These are phyloP conservation scores for Xylariaceae sp. DNA, from an alignment of 2,329 filamentous ascomycete genomes.

Conservation along the genomic window DNA sequence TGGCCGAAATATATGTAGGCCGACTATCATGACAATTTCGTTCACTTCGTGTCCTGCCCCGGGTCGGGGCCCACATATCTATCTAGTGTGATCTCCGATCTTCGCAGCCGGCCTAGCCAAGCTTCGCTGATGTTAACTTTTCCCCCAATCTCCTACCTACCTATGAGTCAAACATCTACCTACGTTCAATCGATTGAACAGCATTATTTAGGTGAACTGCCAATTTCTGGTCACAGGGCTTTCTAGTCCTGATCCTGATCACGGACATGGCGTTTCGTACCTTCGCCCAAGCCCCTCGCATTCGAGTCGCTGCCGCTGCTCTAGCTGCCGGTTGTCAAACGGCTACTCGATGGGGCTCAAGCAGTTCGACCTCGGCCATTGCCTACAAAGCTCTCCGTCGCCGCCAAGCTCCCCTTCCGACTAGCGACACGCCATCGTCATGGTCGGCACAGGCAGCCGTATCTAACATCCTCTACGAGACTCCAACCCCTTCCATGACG, in stretches of 20 bases:
- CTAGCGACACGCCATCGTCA: conserved; percentile 67
- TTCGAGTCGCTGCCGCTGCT: conserved; percentile 25
- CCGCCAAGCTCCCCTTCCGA: conserved; percentile 79
- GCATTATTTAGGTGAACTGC: conserved; percentile 20
- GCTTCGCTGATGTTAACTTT: conserved; percentile 13
- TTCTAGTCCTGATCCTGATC: conserved; percentile 28
- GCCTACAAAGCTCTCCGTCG: conserved; percentile 97
- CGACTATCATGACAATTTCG: too few species aligned
- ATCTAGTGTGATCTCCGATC: conserved; percentile 22
- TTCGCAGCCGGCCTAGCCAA: conserved; percentile 20
- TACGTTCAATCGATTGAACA: conserved; percentile 23
- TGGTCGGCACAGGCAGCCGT: conserved; percentile 94
- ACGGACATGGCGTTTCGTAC: conserved; percentile 33
- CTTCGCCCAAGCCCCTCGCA: conserved; percentile 27
- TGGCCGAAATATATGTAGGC: too few species aligned
- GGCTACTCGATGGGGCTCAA: conserved; percentile 37
- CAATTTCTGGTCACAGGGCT: conserved; percentile 28
- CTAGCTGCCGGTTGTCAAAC: conserved; percentile 22
- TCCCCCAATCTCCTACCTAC: conserved; percentile 6
- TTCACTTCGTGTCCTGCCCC: too few species aligned
- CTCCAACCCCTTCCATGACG: conserved; percentile 73
- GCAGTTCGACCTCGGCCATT: conserved; percentile 82
- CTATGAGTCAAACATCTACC: conserved; percentile 24
- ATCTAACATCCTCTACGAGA: conserved; percentile 98
- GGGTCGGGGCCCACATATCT: too few species aligned